These are phyloP conservation scores for Nannochloropsis granulata DNA, from an alignment of 108 stramenopile genomes.

Conservation along the genomic window DNA sequence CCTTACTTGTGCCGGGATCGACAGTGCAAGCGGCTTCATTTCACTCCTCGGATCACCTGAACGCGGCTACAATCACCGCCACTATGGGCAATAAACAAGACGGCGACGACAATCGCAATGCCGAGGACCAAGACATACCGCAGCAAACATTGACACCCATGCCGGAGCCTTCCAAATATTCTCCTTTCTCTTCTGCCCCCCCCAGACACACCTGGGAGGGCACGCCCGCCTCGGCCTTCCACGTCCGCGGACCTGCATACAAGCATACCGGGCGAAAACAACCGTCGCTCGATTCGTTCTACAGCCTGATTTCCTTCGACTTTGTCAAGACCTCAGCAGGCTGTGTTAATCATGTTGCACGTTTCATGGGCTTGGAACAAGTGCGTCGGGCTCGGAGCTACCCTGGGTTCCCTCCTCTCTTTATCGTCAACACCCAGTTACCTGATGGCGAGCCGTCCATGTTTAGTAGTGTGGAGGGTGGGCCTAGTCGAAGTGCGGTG, in stretches of 20 bases:
- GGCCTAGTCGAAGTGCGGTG: not conserved
- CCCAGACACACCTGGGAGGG: not conserved
- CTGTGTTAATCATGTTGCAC: not conserved
- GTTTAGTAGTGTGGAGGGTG: not conserved
- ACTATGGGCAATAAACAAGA: too few species aligned
- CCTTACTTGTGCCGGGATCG: too few species aligned
- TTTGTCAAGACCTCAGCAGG: not conserved
- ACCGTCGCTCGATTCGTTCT: not conserved
- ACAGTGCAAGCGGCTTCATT: too few species aligned
- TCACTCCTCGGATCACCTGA: too few species aligned
- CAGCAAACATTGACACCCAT: too few species aligned
- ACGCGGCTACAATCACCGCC: too few species aligned
- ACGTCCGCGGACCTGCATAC: not conserved
- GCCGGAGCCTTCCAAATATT: too few species aligned
- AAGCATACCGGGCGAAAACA: not conserved
- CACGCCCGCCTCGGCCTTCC: not conserved
- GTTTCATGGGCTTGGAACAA: not conserved
- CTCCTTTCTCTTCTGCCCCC: not conserved
- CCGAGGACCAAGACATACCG: too few species aligned
- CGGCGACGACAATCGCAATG: too few species aligned
- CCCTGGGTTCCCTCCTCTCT: not conserved
- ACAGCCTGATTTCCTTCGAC: not conserved
- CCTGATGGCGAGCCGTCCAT: not conserved
- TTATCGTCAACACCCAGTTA: not conserved
- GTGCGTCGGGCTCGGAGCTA: not conserved